Percentiles rank a stretch among this genome's conserved stretches.
Evolutionary conservation across 345 rosid species (phyloP).

Genomic region (Anacardium occidentale): DNA sequence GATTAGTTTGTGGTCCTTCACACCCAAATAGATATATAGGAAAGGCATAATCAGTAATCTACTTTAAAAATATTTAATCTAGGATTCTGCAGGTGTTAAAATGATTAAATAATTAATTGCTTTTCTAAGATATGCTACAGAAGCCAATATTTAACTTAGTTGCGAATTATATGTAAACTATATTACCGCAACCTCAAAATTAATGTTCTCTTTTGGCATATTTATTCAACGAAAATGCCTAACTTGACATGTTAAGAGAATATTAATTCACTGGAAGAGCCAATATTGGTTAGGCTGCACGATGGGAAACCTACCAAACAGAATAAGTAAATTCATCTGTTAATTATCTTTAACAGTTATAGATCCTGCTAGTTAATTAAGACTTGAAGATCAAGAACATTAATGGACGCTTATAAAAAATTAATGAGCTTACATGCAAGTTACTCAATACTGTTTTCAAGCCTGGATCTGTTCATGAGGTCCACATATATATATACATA

Average conservation of each 20-base stretch:
- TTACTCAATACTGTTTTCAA: too few relatives aligned
- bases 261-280: not conserved
- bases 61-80: not conserved
- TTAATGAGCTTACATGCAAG: too few relatives aligned
- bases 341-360: not conserved
- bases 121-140: slow-evolving; percentile 4
- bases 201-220: not conserved
- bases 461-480: not conserved
- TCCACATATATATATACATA: not conserved
- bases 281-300: slow-evolving; percentile 22
- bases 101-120: not conserved
- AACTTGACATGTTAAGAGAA: not conserved
- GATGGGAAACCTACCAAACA: not conserved
- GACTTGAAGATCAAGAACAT: not conserved
- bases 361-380: not conserved
- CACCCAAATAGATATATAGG: slow-evolving; percentile 20
- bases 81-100: not conserved
- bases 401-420: not conserved
- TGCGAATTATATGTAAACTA: not conserved
- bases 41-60: slow-evolving; percentile 24
- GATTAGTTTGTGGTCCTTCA: slow-evolving; percentile 36
- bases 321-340: not conserved
- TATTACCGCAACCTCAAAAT: not conserved
- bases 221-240: not conserved
- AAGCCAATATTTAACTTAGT: not conserved